Evolutionary conservation across 2,329 filamentous ascomycete species (phyloP).

Genomic region (Pestalotiopsis sp.): DNA sequence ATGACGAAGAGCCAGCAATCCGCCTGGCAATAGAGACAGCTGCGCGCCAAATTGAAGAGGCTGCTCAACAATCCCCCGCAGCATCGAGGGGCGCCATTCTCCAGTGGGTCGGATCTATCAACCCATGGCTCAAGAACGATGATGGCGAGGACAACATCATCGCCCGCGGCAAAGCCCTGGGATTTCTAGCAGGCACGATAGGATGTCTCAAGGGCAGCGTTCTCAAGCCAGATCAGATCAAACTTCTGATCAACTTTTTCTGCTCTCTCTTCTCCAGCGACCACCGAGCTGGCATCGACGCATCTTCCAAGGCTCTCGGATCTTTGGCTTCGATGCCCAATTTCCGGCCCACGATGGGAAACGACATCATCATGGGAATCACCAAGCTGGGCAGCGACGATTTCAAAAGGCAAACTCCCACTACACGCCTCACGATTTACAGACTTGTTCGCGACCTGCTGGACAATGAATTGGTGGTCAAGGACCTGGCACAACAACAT

Average conservation of each 20-base stretch:
- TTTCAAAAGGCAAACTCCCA: conserved; percentile 54
- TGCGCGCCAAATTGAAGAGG: conserved; percentile 45
- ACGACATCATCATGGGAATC: conserved; percentile 52
- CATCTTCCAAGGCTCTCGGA: conserved; percentile 55
- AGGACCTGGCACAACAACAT: conserved; percentile 47
- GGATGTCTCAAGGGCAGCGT: conserved; percentile 46
- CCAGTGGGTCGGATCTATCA: conserved; percentile 58
- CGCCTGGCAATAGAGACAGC: conserved; percentile 37
- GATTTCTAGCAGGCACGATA: conserved; percentile 59
- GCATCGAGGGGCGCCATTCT: conserved; percentile 49
- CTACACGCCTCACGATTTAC: conserved; percentile 56
- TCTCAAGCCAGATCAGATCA: conserved; percentile 55
- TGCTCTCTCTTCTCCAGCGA: conserved; percentile 61
- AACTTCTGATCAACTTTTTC: conserved; percentile 56
- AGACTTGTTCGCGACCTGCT: conserved; percentile 49
- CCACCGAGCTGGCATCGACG: conserved; percentile 60
- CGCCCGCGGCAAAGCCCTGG: conserved; percentile 56
- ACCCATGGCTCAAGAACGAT: conserved; percentile 52
- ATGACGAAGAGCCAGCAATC: conserved; percentile 43
- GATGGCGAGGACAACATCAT: conserved; percentile 50
- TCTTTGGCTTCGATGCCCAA: conserved; percentile 51
- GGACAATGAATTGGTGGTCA: conserved; percentile 42
- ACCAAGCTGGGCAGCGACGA: conserved; percentile 54
- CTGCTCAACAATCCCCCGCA: conserved; percentile 23
- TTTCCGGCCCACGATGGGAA: conserved; percentile 51